Conservation (phyloP, 2,329 filamentous ascomycete genomes). For the Aspergillus brasiliensis region DNA sequence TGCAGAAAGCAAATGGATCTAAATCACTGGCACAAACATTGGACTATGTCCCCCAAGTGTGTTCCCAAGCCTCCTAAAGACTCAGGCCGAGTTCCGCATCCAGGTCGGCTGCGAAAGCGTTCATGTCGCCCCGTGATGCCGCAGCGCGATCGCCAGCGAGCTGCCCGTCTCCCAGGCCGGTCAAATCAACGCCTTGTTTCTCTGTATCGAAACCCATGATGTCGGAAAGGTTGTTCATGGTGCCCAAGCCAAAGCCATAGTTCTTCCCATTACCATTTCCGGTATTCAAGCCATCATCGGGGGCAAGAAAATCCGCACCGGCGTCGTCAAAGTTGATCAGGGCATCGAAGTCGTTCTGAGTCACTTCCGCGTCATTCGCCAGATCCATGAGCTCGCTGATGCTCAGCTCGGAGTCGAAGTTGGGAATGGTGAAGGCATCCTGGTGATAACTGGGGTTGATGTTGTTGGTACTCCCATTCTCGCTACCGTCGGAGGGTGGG, state of each 20-base stretch:
- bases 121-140: conserved; percentile 13
- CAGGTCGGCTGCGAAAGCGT: conserved; percentile 15
- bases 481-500: conserved; percentile 45
- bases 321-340: conserved; percentile 51
- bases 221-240: conserved; percentile 18
- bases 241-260: conserved; percentile 16
- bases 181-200: conserved; percentile 17
- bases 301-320: conserved; percentile 37
- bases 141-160: conserved; percentile 5
- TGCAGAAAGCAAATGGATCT: background rate
- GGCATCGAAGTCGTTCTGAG: conserved; percentile 49
- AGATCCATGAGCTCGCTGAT: conserved; percentile 46
- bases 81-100: conserved; percentile 25
- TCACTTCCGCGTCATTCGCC: conserved; percentile 48
- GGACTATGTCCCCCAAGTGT: too few relatives aligned
- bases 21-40: background rate
- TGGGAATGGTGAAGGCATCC: conserved; percentile 35
- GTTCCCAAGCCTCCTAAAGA: conserved; percentile 9
- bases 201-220: conserved; percentile 19
- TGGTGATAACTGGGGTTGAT: conserved; percentile 33
- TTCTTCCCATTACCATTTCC: conserved; percentile 13
- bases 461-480: conserved; percentile 46
- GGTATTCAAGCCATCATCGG: conserved; percentile 26
- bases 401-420: conserved; percentile 37
- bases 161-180: conserved; percentile 5